Base-by-base conservation (phyloP, 352 stramenopile genomes). In the Phytophthora cryptogea region DNA sequence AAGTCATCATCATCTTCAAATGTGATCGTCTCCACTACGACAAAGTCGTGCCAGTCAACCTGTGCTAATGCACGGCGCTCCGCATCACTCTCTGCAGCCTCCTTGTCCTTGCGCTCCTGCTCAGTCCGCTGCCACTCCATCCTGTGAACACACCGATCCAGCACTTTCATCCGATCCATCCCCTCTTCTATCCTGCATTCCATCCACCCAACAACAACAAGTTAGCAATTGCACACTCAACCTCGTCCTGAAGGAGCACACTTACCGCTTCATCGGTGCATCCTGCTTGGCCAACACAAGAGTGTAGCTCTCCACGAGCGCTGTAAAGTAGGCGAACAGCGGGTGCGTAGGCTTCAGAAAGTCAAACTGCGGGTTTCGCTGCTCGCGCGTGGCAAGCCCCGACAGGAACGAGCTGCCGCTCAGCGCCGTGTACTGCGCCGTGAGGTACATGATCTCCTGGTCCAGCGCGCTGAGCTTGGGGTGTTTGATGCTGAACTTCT, bases 21-120 rank as follows among this genome's bases (percentile, higher is more conserved):
- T 23, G 94, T 96, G 64, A 99, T 99, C 10, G 95, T 99, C 71
- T 99, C 97, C 0, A 99, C 98, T 3, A 99, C 88, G 4, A 99
- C 95, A 68, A 99, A 99, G 76, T 99, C 97, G 72, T 99, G 94
- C 98, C 98, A 99, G 80, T 99, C 97, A 60, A 99, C 82, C 64
- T 92, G 78, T 28, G 82, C 72, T 13, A 89, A 62, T 41, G 85
- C 88, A 11, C 86, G 72, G 4, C 74, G 74, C 70, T 95, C 86
- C 0, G 83, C 85, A 42, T 94, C 87, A 49, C 72, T 89, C 37
- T 88, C 84, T 8, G 83, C 86, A 0, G 70, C 80, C 39, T 95
- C 84, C 20, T 74, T 74, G 13, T 89, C 83, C 47, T 90, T 82
- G 6, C 67, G 63, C 27, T 95, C 86, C 50, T 90, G 79, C 53